These are phyloP conservation scores for Rubia tinctorum DNA, from an alignment of 305 asterid species.

Conservation along the genomic window DNA sequence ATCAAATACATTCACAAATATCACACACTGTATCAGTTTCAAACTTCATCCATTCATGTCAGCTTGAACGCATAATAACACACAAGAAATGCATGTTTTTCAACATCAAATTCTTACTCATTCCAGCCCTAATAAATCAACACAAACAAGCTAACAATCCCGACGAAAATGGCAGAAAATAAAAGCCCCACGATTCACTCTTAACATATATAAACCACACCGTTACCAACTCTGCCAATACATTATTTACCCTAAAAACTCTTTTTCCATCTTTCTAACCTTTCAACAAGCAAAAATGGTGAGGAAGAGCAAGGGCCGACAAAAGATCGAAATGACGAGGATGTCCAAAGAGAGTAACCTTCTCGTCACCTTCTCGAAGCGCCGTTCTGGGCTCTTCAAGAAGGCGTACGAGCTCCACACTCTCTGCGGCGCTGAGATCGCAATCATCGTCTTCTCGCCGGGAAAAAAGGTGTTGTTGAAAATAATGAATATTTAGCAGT, in stretches of 20 bases:
- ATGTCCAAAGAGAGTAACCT: slow-evolving; percentile 37
- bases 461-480: slow-evolving; percentile 20
- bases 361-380: slow-evolving; percentile 48
- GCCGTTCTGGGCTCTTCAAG: slow-evolving; percentile 49
- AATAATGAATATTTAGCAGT: too few species aligned
- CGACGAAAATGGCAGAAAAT: slow-evolving; percentile 2
- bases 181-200: background rate
- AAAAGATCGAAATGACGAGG: slow-evolving; percentile 38
- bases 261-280: background rate
- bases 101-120: background rate
- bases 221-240: background rate
- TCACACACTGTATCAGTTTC: background rate
- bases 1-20: background rate
- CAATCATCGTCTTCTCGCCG: slow-evolving; percentile 36
- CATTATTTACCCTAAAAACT: too few species aligned
- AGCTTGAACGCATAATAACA: background rate
- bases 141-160: background rate
- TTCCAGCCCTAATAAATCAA: background rate
- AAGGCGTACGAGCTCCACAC: slow-evolving; percentile 49
- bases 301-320: slow-evolving; percentile 39
- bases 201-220: background rate
- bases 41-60: background rate
- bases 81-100: background rate
- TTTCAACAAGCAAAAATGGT: slow-evolving; percentile 8
- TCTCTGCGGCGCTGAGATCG: slow-evolving; percentile 44